phyloP scores from a whole-genome alignment of 2,329 filamentous ascomycete genomes.

The Cordyceps cateniannulata region DNA sequence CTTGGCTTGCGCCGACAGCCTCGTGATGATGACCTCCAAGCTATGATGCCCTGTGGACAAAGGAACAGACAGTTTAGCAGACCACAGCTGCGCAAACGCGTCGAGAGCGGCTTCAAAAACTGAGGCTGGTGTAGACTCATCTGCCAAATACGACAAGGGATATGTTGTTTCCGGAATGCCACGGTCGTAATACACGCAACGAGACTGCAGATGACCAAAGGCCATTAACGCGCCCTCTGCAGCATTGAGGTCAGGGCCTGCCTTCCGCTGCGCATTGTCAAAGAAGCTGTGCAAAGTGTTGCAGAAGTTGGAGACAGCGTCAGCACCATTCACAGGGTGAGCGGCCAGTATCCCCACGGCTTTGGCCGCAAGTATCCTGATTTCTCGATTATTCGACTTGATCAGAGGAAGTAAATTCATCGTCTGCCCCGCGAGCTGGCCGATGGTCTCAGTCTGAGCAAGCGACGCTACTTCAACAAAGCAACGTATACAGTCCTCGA shows the following conservation, averaged over 20 bases:
- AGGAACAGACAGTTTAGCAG: conserved; percentile 35
- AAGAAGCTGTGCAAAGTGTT: conserved; percentile 37
- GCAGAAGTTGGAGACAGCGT: conserved; percentile 21
- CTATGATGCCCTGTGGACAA: conserved; percentile 22
- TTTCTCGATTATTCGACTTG: conserved; percentile 63
- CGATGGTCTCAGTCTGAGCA: conserved; percentile 44
- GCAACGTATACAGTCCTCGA: conserved; percentile 42
- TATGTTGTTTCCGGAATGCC: conserved; percentile 22
- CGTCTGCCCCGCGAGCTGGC: conserved; percentile 40
- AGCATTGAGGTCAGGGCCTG: conserved; percentile 37
- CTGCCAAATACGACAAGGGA: conserved; percentile 27
- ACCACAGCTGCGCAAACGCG: conserved; percentile 40
- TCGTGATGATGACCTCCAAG: conserved; percentile 47
- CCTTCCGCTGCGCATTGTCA: conserved; percentile 32
- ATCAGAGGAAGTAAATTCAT: conserved; percentile 53
- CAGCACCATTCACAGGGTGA: conserved; percentile 44
- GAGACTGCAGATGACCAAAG: conserved; percentile 38
- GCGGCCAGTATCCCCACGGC: conserved; percentile 72
- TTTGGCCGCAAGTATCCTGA: conserved; percentile 60
- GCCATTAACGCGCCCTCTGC: conserved; percentile 42
- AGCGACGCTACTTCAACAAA: conserved; percentile 49
- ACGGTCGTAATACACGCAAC: conserved; percentile 35
- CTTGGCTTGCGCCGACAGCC: conserved; percentile 63
- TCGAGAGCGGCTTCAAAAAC: conserved; percentile 40
- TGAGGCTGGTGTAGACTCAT: conserved; percentile 24